Conservation (phyloP, 2,329 filamentous ascomycete genomes). For the Penicillium carneum region DNA sequence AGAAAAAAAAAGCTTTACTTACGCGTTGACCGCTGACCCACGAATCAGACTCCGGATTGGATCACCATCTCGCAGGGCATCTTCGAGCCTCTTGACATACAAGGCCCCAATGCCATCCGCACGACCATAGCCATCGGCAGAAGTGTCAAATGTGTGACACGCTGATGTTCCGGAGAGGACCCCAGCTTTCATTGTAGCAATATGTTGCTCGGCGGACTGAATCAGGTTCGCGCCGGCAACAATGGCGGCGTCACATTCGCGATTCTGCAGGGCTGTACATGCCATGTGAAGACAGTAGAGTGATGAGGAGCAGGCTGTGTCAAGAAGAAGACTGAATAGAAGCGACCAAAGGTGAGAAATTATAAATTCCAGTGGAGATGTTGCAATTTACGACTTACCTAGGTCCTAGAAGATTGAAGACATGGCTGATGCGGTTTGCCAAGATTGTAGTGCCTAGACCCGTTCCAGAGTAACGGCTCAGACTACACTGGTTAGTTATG, state of each 20-base stretch:
- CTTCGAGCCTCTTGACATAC: not conserved
- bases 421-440: constrained; percentile 32
- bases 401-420: constrained; percentile 41
- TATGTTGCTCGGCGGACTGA: constrained; percentile 37
- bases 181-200: not conserved
- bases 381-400: constrained; percentile 9
- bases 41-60: not conserved
- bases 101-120: not conserved
- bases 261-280: constrained; percentile 39
- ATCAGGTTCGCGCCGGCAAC: constrained; percentile 38
- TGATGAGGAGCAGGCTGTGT: constrained; percentile 38
- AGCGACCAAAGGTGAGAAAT: constrained; percentile 18
- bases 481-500: not conserved
- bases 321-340: constrained; percentile 19
- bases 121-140: not conserved
- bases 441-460: not conserved
- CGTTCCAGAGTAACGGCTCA: not conserved
- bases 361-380: not conserved
- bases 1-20: not conserved
- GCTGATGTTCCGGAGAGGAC: not conserved
- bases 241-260: constrained; percentile 34
- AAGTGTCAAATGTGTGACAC: not conserved
- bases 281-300: constrained; percentile 35
- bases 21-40: not conserved
- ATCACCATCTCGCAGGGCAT: not conserved